Evolutionary conservation across 1,284 basidiomycete genomes (phyloP).

Genomic region (Trichosporon faecale): DNA sequence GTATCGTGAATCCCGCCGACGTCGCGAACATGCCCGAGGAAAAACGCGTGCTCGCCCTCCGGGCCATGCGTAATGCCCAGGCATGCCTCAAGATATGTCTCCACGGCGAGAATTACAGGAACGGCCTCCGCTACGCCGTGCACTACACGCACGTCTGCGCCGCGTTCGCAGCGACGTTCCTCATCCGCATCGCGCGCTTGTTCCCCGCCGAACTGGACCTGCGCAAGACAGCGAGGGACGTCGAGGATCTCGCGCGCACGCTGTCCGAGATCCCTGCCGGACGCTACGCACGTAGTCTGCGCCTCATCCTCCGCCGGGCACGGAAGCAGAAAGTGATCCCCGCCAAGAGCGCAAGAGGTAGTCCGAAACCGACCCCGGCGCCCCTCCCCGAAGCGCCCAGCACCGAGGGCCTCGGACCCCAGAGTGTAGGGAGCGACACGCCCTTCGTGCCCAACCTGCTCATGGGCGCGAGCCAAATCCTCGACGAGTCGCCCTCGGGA

Average conservation of each 20-base stretch:
- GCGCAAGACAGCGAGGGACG: constrained; percentile 67
- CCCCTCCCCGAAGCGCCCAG: constrained; percentile 28
- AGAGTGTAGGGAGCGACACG: constrained; percentile 13
- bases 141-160: constrained; percentile 64
- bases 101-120: constrained; percentile 61
- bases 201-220: constrained; percentile 83
- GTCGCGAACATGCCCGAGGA: constrained; percentile 49
- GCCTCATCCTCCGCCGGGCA: constrained; percentile 78
- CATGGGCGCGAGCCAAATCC: constrained; percentile 34
- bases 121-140: constrained; percentile 75
- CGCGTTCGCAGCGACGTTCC: constrained; percentile 83
- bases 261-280: constrained; percentile 80
- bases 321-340: constrained; percentile 63
- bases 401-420: constrained; percentile 21
- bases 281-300: constrained; percentile 79
- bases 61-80: constrained; percentile 53
- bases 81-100: constrained; percentile 50
- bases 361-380: constrained; percentile 30
- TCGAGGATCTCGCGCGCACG: constrained; percentile 70
- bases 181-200: constrained; percentile 76
- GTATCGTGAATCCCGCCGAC: constrained; percentile 48
- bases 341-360: constrained; percentile 45
- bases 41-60: constrained; percentile 48
- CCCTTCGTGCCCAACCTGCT: constrained; percentile 26
- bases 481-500: constrained; percentile 47